A percentile compares a stretch with the other conserved stretches of the same genome.
phyloP scores from a whole-genome alignment of 345 rosid genomes.

The Combretum micranthum region DNA sequence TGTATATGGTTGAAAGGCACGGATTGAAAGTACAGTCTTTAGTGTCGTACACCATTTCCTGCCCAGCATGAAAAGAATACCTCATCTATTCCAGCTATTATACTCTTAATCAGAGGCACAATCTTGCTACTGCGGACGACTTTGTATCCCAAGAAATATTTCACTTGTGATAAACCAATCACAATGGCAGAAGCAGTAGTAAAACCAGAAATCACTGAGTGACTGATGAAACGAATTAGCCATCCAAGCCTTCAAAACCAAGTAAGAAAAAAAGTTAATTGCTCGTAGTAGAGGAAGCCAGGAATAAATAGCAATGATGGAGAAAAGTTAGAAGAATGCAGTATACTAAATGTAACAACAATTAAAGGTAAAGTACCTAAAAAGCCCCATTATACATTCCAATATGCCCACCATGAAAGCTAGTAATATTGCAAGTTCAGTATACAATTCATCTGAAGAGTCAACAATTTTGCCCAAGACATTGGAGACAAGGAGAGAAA shows the following conservation, averaged over 20 bases:
- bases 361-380: conserved; percentile 48
- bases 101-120: conserved; percentile 80
- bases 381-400: conserved; percentile 90
- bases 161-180: conserved; percentile 88
- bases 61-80: conserved; percentile 27
- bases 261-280: background rate
- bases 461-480: conserved; percentile 62
- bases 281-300: background rate
- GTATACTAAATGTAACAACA: background rate
- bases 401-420: conserved; percentile 90
- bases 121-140: conserved; percentile 80
- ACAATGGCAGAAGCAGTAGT: conserved; percentile 94
- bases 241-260: conserved; percentile 78
- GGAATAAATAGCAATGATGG: background rate
- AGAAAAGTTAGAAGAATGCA: no score
- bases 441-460: conserved; percentile 61
- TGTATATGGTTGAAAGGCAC: no score
- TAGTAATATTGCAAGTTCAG: conserved; percentile 86
- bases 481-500: conserved; percentile 94
- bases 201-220: conserved; percentile 98
- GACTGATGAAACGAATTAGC: conserved; percentile 98
- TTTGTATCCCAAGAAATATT: conserved; percentile 87
- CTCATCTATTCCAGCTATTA: conserved; percentile 82
- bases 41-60: background rate
- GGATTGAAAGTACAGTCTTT: no score